phyloP scores from a whole-genome alignment of 306 rosid genomes.

The Cucumis cinereus region DNA sequence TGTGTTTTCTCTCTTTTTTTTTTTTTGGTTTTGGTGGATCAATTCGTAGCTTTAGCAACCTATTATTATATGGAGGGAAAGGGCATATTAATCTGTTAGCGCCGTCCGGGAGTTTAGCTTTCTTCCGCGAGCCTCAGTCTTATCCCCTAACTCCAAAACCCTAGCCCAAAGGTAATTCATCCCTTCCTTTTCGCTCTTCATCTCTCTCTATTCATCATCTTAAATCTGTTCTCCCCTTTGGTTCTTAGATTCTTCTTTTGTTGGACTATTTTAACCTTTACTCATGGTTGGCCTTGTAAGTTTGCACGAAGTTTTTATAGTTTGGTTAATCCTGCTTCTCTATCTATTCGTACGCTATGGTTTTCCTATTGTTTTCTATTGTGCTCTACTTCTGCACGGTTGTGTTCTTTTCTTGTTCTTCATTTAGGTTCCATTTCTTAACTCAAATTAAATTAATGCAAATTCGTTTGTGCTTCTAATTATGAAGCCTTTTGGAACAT shows the following conservation, averaged over 20 bases:
- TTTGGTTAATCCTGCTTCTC: neutral
- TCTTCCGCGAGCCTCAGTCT: conserved; percentile 1
- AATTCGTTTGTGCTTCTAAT: neutral
- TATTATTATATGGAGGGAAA: neutral
- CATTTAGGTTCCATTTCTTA: neutral
- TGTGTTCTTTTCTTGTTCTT: neutral
- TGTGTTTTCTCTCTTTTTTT: too few relatives aligned
- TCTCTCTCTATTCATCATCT: neutral
- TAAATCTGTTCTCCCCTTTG: neutral
- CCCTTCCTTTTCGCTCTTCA: neutral
- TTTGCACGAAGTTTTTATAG: neutral
- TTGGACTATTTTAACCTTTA: neutral
- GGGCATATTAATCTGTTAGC: neutral
- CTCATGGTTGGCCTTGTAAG: neutral
- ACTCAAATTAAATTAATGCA: neutral
- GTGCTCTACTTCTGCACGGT: neutral
- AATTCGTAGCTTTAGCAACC: neutral
- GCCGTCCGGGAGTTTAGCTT: neutral
- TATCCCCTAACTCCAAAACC: conserved; percentile 3
- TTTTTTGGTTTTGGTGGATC: neutral
- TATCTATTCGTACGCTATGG: neutral
- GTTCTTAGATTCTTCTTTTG: neutral
- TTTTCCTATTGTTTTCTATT: neutral
- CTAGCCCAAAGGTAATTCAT: neutral
- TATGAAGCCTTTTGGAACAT: neutral